These are phyloP conservation scores for Leersia perrieri DNA, from an alignment of 176 grass and related monocot species.

Conservation along the genomic window DNA sequence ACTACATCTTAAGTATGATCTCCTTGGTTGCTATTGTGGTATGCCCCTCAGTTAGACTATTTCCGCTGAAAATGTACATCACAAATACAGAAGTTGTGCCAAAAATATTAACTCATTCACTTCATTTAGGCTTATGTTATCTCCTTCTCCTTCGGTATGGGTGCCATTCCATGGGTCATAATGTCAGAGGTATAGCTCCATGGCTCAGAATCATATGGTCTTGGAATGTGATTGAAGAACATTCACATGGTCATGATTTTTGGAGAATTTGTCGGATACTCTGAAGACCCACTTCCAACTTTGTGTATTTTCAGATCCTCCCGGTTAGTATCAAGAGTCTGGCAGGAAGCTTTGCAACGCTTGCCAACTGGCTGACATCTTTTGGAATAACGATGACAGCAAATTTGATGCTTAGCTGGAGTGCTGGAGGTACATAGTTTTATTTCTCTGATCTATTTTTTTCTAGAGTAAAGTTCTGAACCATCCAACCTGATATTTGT, in stretches of 20 bases:
- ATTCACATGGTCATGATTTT: neutral
- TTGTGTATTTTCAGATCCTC: slow-evolving; percentile 44
- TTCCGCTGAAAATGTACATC: slow-evolving; percentile 5
- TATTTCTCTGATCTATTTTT: neutral
- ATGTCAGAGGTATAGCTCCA: slow-evolving; percentile 85
- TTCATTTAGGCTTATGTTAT: slow-evolving; percentile 72
- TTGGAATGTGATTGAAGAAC: neutral
- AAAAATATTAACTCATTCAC: neutral
- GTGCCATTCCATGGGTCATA: slow-evolving; percentile 97
- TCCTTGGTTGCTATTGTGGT: slow-evolving; percentile 86
- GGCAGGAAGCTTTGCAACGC: slow-evolving; percentile 77
- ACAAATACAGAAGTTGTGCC: neutral
- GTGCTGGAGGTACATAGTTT: slow-evolving; percentile 58
- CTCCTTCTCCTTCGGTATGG: slow-evolving; percentile 82
- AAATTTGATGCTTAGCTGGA: slow-evolving; percentile 85
- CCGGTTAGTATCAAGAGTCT: slow-evolving; percentile 87
- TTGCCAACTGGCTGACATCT: slow-evolving; percentile 90
- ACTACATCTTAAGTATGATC: slow-evolving; percentile 73
- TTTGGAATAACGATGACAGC: slow-evolving; percentile 86
- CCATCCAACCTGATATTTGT: slow-evolving; percentile 11
- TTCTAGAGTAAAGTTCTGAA: neutral
- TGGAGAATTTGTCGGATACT: neutral
- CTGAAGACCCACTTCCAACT: neutral
- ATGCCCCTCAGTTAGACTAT: slow-evolving; percentile 18
- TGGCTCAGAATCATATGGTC: slow-evolving; percentile 17